Conservation (phyloP, 208 protist species). For the Crithidia thermophila region DNA sequence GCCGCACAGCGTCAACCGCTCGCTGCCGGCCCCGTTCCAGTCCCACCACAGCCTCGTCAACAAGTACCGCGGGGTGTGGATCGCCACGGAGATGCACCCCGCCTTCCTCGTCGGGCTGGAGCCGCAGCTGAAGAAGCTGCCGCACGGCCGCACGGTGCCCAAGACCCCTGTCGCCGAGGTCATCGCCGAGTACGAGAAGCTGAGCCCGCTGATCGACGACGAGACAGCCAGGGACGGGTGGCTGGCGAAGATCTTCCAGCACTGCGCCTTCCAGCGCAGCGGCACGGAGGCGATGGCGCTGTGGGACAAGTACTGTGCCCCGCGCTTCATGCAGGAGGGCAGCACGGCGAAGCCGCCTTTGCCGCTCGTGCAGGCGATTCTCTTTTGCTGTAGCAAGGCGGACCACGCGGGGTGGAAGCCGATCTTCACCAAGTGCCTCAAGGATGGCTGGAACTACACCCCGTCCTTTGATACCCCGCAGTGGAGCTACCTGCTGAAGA, state of each 20-base stretch:
- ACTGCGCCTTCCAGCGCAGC: slow-evolving; percentile 79
- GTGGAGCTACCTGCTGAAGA: slow-evolving; percentile 88
- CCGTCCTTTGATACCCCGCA: slow-evolving; percentile 81
- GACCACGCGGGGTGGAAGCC: slow-evolving; percentile 66
- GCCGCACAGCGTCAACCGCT: slow-evolving; percentile 81
- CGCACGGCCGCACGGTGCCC: slow-evolving; percentile 75
- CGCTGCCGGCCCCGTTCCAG: slow-evolving; percentile 67
- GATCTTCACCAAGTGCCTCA: slow-evolving; percentile 80
- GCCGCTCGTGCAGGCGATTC: slow-evolving; percentile 73
- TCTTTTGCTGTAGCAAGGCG: slow-evolving; percentile 81
- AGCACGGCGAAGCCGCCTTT: slow-evolving; percentile 55
- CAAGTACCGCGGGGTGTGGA: slow-evolving; percentile 87
- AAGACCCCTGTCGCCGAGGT: slow-evolving; percentile 76
- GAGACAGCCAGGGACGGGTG: slow-evolving; percentile 66
- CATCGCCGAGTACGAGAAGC: slow-evolving; percentile 72
- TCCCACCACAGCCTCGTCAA: slow-evolving; percentile 70
- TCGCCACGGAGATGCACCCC: slow-evolving; percentile 81
- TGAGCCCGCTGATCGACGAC: slow-evolving; percentile 74
- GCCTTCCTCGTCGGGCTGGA: slow-evolving; percentile 77
- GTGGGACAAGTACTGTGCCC: slow-evolving; percentile 68
- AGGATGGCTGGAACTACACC: slow-evolving; percentile 86
- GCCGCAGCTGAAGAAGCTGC: slow-evolving; percentile 83
- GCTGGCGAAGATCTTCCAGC: slow-evolving; percentile 87
- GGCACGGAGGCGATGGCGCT: slow-evolving; percentile 67
- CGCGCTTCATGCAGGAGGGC: slow-evolving; percentile 58